phyloP scores from a whole-genome alignment of 371 early-diverging fungal species.

The Mortierella sp. region DNA sequence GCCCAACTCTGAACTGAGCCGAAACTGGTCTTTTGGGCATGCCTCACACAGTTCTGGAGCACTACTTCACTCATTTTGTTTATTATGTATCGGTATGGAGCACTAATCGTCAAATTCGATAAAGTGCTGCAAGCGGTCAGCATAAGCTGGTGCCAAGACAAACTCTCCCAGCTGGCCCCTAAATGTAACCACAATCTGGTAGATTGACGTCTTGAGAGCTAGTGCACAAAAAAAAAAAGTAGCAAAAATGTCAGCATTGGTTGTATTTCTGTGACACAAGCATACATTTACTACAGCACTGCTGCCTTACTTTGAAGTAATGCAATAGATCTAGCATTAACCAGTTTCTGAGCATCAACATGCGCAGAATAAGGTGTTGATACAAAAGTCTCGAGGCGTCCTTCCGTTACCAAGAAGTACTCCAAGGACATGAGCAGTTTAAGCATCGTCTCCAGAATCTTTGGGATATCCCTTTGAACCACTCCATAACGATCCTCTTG shows the following conservation, averaged over 20 bases:
- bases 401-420: conserved; percentile 48
- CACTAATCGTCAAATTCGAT: conserved; percentile 59
- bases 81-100: neutral
- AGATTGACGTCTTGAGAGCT: conserved; percentile 67
- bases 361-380: conserved; percentile 32
- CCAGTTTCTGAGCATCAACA: conserved; percentile 30
- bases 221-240: neutral
- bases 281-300: neutral
- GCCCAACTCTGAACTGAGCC: neutral
- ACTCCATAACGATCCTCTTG: conserved; percentile 67
- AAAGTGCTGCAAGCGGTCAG: conserved; percentile 60
- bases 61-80: conserved; percentile 2
- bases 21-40: neutral
- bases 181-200: conserved; percentile 63
- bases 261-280: neutral
- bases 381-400: conserved; percentile 56
- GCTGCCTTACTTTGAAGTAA: conserved; percentile 21
- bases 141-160: conserved; percentile 55
- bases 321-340: conserved; percentile 25
- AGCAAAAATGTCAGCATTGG: neutral
- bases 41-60: neutral
- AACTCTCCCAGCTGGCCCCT: conserved; percentile 57
- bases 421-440: conserved; percentile 59
- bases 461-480: conserved; percentile 66
- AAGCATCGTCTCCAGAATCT: conserved; percentile 62